These are phyloP conservation scores for Clathrus columnatus DNA, from an alignment of 768 basidiomycete species.

Conservation along the genomic window DNA sequence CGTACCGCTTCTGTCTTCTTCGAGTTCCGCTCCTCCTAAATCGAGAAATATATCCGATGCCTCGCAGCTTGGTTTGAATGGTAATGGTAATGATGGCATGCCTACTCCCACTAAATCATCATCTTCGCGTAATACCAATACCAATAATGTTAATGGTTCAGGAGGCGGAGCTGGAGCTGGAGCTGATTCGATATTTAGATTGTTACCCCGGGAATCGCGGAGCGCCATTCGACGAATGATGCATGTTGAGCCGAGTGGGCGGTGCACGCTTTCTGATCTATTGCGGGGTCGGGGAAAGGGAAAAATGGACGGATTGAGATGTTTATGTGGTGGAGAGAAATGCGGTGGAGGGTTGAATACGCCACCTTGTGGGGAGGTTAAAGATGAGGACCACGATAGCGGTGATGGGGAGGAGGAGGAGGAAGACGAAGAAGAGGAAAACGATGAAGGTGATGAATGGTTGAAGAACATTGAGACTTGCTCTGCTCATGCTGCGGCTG, in stretches of 20 bases:
- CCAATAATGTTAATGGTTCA: background rate
- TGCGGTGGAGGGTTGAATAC: conserved; percentile 33
- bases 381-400: conserved; percentile 43
- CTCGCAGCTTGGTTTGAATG: background rate
- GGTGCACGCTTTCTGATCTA: conserved; percentile 89
- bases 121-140: background rate
- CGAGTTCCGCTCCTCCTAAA: conserved; percentile 32
- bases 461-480: conserved; percentile 65
- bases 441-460: conserved; percentile 86
- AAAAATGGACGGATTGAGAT: conserved; percentile 54
- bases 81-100: background rate
- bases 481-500: conserved; percentile 31
- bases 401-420: conserved; percentile 46
- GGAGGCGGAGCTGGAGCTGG: conserved; percentile 42
- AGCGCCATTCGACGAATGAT: conserved; percentile 90
- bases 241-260: conserved; percentile 75
- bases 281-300: conserved; percentile 73
- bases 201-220: conserved; percentile 89
- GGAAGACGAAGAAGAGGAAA: conserved; percentile 54
- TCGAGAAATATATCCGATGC: conserved; percentile 63
- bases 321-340: conserved; percentile 53
- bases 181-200: conserved; percentile 91
- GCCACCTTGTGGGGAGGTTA: conserved; percentile 32
- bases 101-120: background rate
- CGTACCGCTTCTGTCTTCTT: too few species aligned